Percentiles rank a stretch among this genome's conserved stretches.
phyloP scores from a whole-genome alignment of 768 basidiomycete genomes.

The Russula foetens region DNA sequence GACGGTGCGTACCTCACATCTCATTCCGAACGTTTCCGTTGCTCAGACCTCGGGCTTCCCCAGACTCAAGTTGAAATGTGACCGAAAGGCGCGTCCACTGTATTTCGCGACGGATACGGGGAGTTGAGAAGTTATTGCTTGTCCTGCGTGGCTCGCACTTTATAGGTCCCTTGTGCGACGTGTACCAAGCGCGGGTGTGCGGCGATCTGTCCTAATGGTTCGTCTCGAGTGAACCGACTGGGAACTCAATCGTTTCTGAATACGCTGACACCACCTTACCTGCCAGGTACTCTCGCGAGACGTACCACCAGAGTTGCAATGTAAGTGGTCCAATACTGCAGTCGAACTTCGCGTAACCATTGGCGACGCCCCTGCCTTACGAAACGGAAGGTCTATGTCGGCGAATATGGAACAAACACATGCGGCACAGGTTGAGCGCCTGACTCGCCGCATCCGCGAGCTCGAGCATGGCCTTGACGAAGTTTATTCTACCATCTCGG shows the following conservation, averaged over 20 bases:
- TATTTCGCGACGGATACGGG: neutral
- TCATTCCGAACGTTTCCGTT: neutral
- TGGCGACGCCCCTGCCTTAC: neutral
- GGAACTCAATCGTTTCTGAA: neutral
- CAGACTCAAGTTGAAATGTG: constrained; percentile 58
- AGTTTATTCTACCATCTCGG: constrained; percentile 16
- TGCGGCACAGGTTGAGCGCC: constrained; percentile 11
- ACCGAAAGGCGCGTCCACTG: constrained; percentile 43
- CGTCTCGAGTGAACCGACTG: neutral
- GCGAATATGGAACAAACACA: constrained; percentile 59
- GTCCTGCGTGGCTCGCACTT: no score
- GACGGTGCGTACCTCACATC: constrained; percentile 25
- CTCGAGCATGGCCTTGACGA: constrained; percentile 14
- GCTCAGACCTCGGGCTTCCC: neutral
- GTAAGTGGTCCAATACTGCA: constrained; percentile 23
- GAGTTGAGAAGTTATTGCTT: neutral
- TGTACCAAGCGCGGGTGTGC: constrained; percentile 70
- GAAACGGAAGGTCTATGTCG: constrained; percentile 39
- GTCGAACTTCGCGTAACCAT: neutral
- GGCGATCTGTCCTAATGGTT: constrained; percentile 71
- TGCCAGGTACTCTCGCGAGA: constrained; percentile 45
- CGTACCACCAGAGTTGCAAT: constrained; percentile 41
- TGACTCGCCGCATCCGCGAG: constrained; percentile 15
- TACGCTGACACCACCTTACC: neutral
- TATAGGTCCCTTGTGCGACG: constrained; percentile 68